Percentiles rank a stretch among this genome's conserved stretches.
These are phyloP conservation scores for Calonectria crousiana DNA, from an alignment of 2,329 filamentous ascomycete genomes.

Conservation along the genomic window DNA sequence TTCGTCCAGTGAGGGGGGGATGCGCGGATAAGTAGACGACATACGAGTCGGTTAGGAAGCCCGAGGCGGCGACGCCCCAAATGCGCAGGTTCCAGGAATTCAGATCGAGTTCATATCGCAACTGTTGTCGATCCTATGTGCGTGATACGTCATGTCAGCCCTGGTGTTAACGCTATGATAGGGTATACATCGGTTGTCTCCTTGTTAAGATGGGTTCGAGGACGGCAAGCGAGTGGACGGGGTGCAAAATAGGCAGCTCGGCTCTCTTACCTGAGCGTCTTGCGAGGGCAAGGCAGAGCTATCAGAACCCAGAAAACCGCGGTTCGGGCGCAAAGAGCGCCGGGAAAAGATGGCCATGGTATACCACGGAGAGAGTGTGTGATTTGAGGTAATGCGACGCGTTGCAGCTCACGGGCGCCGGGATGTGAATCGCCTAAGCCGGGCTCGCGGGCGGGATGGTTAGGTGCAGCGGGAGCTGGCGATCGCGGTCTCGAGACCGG, in stretches of 20 bases:
- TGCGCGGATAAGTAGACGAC: constrained; percentile 34
- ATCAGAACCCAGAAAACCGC: constrained; percentile 63
- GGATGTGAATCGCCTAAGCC: constrained; percentile 33
- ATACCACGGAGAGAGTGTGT: constrained; percentile 28
- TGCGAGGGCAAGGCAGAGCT: constrained; percentile 63
- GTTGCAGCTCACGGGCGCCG: constrained; percentile 30
- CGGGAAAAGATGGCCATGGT: constrained; percentile 48
- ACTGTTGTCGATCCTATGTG: constrained; percentile 61
- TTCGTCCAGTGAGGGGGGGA: not conserved
- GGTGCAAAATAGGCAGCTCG: constrained; percentile 12
- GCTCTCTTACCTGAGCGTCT: constrained; percentile 59
- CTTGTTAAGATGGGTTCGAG: constrained; percentile 16
- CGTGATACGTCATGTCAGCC: constrained; percentile 29
- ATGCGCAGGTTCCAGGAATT: constrained; percentile 68
- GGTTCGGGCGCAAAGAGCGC: constrained; percentile 53
- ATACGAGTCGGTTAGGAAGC: constrained; percentile 66
- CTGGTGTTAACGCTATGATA: constrained; percentile 22
- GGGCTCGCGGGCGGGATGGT: constrained; percentile 8
- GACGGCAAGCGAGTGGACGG: constrained; percentile 9
- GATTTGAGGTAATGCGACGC: constrained; percentile 34
- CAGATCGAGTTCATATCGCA: constrained; percentile 66
- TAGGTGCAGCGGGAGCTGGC: constrained; percentile 21
- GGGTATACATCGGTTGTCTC: constrained; percentile 21
- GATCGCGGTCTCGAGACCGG: constrained; percentile 15
- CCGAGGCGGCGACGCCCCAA: constrained; percentile 67